phyloP scores from a whole-genome alignment of 345 rosid species.

The Carallia brachiata region DNA sequence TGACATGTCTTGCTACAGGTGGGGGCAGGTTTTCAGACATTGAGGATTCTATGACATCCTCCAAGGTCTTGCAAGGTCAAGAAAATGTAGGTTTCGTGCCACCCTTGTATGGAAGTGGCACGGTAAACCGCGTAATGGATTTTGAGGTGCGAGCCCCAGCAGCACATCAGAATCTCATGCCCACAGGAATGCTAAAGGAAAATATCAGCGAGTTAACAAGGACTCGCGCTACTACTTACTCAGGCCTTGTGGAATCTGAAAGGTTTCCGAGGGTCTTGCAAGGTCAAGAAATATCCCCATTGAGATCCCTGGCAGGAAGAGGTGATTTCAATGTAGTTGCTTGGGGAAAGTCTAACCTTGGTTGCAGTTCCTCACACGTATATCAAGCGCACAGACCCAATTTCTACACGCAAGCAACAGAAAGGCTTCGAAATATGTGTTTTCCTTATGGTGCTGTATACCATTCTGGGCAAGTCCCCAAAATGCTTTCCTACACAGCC shows the following conservation, averaged over 20 bases:
- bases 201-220: conserved; percentile 38
- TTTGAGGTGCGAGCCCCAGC: conserved; percentile 55
- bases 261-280: conserved; percentile 90
- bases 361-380: conserved; percentile 42
- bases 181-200: conserved; percentile 39
- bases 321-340: conserved; percentile 51
- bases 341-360: conserved; percentile 49
- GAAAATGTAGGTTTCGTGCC: conserved; percentile 81
- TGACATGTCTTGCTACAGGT: conserved; percentile 35
- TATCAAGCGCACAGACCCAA: conserved; percentile 47
- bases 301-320: conserved; percentile 54
- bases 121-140: conserved; percentile 52
- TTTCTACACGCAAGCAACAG: conserved; percentile 50
- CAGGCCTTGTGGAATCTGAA: conserved; percentile 61
- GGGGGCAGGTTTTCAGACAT: conserved; percentile 68
- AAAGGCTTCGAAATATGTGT: conserved; percentile 41
- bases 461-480: conserved; percentile 36
- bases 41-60: conserved; percentile 82
- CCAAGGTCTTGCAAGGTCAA: conserved; percentile 99
- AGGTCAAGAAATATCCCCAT: conserved; percentile 93
- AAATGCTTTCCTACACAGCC: conserved; percentile 29
- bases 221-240: conserved; percentile 38
- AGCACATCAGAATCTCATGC: conserved; percentile 47
- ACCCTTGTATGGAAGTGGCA: conserved; percentile 59
- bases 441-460: conserved; percentile 43